A percentile compares a stretch with the other conserved stretches of the same genome.
phyloP scores from a whole-genome alignment of 1,139 yeast genomes.

The Geotrichum phurueaensis region DNA sequence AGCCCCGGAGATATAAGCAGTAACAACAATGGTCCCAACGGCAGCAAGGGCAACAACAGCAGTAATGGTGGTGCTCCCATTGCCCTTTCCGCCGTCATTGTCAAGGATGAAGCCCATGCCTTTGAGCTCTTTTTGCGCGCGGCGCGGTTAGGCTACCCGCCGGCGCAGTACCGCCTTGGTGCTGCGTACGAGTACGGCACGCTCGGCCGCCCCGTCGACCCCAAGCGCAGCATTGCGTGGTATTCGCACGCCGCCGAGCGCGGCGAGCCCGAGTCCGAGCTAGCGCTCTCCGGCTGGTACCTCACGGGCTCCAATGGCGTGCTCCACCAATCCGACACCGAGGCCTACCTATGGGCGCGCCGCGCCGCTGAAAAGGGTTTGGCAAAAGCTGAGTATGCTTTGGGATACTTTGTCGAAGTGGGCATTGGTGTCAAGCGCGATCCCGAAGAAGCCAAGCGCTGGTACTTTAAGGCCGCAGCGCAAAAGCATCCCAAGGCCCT shows the following conservation, averaged over 20 bases:
- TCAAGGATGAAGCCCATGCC: conserved; percentile 51
- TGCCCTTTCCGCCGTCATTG: conserved; percentile 25
- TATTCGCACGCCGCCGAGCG: conserved; percentile 66
- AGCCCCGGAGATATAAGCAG: conserved; percentile 33
- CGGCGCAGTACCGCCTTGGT: conserved; percentile 83
- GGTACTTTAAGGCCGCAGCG: conserved; percentile 56
- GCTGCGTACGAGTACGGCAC: conserved; percentile 84
- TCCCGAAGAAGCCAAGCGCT: conserved; percentile 44
- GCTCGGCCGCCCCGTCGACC: conserved; percentile 57
- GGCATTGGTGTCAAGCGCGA: conserved; percentile 63
- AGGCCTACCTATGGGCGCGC: conserved; percentile 87
- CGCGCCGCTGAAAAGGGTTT: conserved; percentile 75
- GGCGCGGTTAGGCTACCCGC: conserved; percentile 68
- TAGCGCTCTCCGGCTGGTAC: conserved; percentile 90
- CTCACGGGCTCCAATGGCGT: conserved; percentile 73
- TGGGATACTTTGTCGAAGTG: conserved; percentile 74
- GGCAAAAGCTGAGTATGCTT: conserved; percentile 75
- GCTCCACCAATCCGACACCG: conserved; percentile 63
- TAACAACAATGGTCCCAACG: conserved; percentile 21
- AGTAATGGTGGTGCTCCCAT: background rate
- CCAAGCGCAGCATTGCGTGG: conserved; percentile 83
- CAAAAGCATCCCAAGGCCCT: conserved; percentile 54
- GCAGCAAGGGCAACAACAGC: conserved; percentile 37
- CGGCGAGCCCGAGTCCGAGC: conserved; percentile 81
- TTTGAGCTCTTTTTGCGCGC: conserved; percentile 67